A percentile compares a stretch with the other conserved stretches of the same genome.
phyloP scores from a whole-genome alignment of 208 protist species.

The Leishmania martiniquensis region DNA sequence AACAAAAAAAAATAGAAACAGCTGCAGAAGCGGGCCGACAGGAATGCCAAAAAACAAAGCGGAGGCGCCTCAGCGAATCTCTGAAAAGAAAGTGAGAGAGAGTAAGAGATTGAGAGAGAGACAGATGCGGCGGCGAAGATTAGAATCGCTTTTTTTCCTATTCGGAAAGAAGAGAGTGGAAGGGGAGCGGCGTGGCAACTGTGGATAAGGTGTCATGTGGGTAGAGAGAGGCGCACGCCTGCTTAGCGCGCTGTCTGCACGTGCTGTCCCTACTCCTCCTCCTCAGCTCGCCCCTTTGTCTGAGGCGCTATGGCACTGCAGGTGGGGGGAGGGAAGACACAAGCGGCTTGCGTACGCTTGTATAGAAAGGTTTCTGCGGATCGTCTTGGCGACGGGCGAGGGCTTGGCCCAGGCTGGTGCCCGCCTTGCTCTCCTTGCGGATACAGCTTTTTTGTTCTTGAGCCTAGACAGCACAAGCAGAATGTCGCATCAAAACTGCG shows the following conservation, averaged over 20 bases:
- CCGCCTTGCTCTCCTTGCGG: too few relatives aligned
- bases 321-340: too few relatives aligned
- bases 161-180: background rate
- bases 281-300: background rate
- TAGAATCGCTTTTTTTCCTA: background rate
- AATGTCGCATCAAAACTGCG: background rate
- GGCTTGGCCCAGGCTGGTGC: too few relatives aligned
- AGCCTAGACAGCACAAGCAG: background rate
- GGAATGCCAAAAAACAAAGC: too few relatives aligned
- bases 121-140: background rate
- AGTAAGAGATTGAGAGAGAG: background rate
- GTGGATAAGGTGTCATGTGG: background rate
- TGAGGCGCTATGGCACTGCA: background rate
- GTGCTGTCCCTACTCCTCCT: background rate
- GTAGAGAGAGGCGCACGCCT: background rate
- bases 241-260: background rate
- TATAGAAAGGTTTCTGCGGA: too few relatives aligned
- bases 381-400: too few relatives aligned
- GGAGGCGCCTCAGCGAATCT: too few relatives aligned
- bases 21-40: too few relatives aligned
- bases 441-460: too few relatives aligned
- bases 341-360: too few relatives aligned
- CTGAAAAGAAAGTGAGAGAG: background rate
- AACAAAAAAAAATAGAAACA: too few relatives aligned
- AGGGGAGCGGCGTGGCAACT: background rate